Evolutionary conservation across 768 basidiomycete genomes (phyloP).

Genomic region (Dentipellis sp.): DNA sequence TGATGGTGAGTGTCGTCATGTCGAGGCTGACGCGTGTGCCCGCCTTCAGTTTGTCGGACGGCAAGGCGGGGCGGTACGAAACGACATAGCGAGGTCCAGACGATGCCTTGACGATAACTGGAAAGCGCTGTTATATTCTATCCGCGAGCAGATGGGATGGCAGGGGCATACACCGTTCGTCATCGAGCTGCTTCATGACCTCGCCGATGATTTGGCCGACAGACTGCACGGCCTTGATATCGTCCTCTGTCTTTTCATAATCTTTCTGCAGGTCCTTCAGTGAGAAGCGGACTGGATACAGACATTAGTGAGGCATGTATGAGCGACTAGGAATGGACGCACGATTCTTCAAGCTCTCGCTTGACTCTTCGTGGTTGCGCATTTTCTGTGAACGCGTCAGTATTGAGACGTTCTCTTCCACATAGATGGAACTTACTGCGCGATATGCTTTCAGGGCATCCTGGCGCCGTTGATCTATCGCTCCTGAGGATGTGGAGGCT

Average conservation of each 20-base stretch:
- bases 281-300: constrained; percentile 70
- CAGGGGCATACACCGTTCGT: constrained; percentile 77
- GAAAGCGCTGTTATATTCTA: constrained; percentile 1
- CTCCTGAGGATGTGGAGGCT: constrained; percentile 26
- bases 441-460: constrained; percentile 73
- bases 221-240: constrained; percentile 97
- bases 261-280: constrained; percentile 84
- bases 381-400: constrained; percentile 67
- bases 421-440: constrained; percentile 36
- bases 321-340: constrained; percentile 20
- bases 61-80: constrained; percentile 88
- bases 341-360: constrained; percentile 88
- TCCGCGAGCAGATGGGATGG: neutral
- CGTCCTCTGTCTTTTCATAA: constrained; percentile 93
- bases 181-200: constrained; percentile 97
- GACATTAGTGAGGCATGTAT: neutral
- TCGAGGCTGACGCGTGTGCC: constrained; percentile 95
- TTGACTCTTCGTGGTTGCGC: constrained; percentile 79
- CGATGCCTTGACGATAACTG: constrained; percentile 97
- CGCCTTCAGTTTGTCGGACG: constrained; percentile 84
- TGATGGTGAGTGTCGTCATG: constrained; percentile 98
- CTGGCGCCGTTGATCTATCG: constrained; percentile 61
- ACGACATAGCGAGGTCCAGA: constrained; percentile 98
- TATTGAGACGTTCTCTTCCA: constrained; percentile 6
- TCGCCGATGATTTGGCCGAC: constrained; percentile 99